Conservation (phyloP, 108 stramenopile genomes). For the Chaetoceros muelleri region DNA sequence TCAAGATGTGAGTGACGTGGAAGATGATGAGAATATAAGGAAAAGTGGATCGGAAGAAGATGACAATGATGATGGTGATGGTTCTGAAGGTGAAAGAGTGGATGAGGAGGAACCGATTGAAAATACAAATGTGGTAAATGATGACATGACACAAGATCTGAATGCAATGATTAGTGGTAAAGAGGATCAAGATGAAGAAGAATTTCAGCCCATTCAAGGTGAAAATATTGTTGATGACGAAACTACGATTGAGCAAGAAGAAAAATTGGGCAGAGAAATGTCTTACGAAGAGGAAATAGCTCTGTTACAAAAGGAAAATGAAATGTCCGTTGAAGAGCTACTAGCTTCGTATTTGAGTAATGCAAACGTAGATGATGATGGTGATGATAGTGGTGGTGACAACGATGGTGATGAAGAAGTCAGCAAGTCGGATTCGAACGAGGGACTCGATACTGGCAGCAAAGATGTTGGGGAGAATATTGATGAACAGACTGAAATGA, state of each 20-base stretch:
- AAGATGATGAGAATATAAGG: conserved; percentile 13
- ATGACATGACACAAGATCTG: too few species aligned
- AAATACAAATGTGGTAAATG: too few species aligned
- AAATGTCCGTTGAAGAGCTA: conserved; percentile 70
- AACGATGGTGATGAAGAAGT: not conserved
- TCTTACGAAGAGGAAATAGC: conserved; percentile 54
- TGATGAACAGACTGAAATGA: not conserved
- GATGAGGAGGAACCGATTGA: too few species aligned
- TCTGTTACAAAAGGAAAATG: conserved; percentile 45
- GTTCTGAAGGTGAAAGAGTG: conserved; percentile 9
- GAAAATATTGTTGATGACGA: conserved; percentile 52
- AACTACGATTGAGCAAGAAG: conserved; percentile 66
- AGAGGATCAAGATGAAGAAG: conserved; percentile 22
- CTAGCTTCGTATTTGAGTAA: conserved; percentile 34
- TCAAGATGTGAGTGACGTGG: conserved; percentile 6
- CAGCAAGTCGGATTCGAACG: too few species aligned
- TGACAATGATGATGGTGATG: conserved; percentile 9
- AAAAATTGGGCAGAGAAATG: conserved; percentile 57
- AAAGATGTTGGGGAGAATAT: not conserved
- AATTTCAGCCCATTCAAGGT: conserved; percentile 16
- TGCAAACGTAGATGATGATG: conserved; percentile 15
- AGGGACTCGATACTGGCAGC: not conserved
- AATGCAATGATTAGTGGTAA: not conserved
- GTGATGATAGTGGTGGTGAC: not conserved
- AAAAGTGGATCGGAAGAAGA: conserved; percentile 5